Percentiles rank a stretch among this genome's conserved stretches.
phyloP scores from a whole-genome alignment of 2,329 filamentous ascomycete species.

The Fusarium annulatum region DNA sequence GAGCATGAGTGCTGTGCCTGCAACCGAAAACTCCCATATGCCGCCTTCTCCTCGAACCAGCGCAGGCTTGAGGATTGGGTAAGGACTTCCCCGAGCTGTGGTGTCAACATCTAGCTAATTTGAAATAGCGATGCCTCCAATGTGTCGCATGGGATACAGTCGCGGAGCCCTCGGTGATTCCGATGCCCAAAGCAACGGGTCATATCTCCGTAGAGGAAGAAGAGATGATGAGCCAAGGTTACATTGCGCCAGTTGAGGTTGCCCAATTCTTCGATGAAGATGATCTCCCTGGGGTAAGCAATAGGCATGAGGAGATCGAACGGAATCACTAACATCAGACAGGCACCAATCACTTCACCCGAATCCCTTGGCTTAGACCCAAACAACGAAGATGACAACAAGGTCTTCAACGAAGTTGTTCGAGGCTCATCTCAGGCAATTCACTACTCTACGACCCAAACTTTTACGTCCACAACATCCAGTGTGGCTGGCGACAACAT shows the following conservation, averaged over 20 bases:
- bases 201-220: slow-evolving; percentile 50
- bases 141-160: slow-evolving; percentile 51
- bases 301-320: not conserved
- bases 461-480: slow-evolving; percentile 4
- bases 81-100: slow-evolving; percentile 17
- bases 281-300: slow-evolving; percentile 33
- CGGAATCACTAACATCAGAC: slow-evolving; percentile 5
- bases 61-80: slow-evolving; percentile 46
- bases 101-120: slow-evolving; percentile 1
- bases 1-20: slow-evolving; percentile 51
- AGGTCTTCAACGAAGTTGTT: not conserved
- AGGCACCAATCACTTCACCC: slow-evolving; percentile 46
- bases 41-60: slow-evolving; percentile 47
- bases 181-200: slow-evolving; percentile 47
- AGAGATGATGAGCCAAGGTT: slow-evolving; percentile 10
- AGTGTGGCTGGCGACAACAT: slow-evolving; percentile 19
- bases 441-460: not conserved
- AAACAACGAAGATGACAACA: not conserved
- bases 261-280: slow-evolving; percentile 45
- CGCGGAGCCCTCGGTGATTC: slow-evolving; percentile 50
- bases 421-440: not conserved
- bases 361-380: slow-evolving; percentile 39
- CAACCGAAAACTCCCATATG: slow-evolving; percentile 38
- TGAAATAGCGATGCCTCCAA: slow-evolving; percentile 47
- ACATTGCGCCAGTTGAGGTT: slow-evolving; percentile 20